Base-by-base conservation (phyloP, 495 filamentous ascomycete species). In the Endocarpon pusillum region DNA sequence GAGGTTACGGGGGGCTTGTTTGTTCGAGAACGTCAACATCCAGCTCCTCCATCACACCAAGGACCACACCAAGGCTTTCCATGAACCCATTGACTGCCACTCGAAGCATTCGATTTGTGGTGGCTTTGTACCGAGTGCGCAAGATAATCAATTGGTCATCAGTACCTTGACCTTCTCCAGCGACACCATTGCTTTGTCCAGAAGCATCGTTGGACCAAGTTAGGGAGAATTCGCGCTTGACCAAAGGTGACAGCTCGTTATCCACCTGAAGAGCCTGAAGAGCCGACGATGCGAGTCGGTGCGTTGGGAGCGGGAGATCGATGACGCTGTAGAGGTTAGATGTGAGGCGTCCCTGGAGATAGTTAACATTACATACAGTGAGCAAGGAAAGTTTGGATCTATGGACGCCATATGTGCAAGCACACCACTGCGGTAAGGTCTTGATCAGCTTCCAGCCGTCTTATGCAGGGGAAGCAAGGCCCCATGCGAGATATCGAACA, bases 41-140 rank as follows among this genome's bases (percentile, higher is more conserved):
- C 38, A 96, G 51, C 53, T 93, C 80, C 45, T 77, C 69, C 75
- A 91, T 91, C 0, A 89, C 76, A 21, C 78, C 77, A 28, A 96
- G 50, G 0, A 94, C 73, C 22, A 92, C 71, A 7, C 74, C 70
- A 19, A 94, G 44, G 42, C 80, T 91, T 41, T 96, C 89, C 64
- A 96, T 83, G 48, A 93, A 93, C n/a, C 87, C 84, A 57, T 97
- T 97, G 42, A 94, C 87, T 10, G 89, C 83, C 7, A 97, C 89
- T 11, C 89, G 75, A 41, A 97, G 66, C 91, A 94, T 94, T 37
- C 89, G 75, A 42, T 92, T 89, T 11, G 89, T 96, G 0, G 83
- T 85, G 0, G 89, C 89, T 31, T 66, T 70, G 59, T 96, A 97
- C 33, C 78, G 69, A 7, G 76, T 76, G 23, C 67, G 59, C 28